A percentile compares a stretch with the other conserved stretches of the same genome.
Evolutionary conservation across 2,329 filamentous ascomycete species (phyloP).

Genomic region (Scleromitrula shiraiana): DNA sequence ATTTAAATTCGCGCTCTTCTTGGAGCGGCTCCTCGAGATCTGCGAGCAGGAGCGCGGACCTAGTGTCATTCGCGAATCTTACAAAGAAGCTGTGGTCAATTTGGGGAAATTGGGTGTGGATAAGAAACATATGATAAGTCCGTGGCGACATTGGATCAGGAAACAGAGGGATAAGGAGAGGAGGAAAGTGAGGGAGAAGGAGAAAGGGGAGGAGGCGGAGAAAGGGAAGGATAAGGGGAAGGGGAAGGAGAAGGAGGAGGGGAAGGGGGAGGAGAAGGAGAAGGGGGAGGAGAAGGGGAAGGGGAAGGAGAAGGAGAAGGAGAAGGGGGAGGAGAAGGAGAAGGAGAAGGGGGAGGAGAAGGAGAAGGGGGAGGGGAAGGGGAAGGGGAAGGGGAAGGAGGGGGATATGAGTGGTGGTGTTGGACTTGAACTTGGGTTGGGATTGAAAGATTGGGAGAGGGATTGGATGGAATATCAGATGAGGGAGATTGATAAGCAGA

Average conservation of each 20-base stretch:
- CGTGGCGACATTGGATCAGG: too few species aligned
- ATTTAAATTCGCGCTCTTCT: neutral
- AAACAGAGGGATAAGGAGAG: too few species aligned
- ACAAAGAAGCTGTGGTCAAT: too few species aligned
- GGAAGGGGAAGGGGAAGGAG: too few species aligned
- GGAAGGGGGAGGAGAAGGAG: neutral
- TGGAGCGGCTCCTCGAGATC: neutral
- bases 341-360: neutral
- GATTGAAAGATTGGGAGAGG: neutral
- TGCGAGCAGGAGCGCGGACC: too few species aligned
- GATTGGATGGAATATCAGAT: neutral
- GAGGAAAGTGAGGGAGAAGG: too few species aligned
- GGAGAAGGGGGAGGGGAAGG: slow-evolving; percentile 3
- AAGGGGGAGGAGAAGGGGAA: neutral
- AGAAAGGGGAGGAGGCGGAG: neutral
- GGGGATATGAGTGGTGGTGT: too few species aligned
- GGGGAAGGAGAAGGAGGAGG: neutral
- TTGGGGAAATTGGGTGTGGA: neutral
- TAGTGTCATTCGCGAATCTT: too few species aligned
- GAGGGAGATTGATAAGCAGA: neutral
- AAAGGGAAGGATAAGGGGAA: neutral
- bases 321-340: neutral
- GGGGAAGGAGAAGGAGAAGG: neutral
- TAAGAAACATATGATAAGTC: too few species aligned
- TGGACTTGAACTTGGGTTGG: too few species aligned